These are phyloP conservation scores for Durusdinium trenchii DNA, from an alignment of 73 alveolate species.

Conservation along the genomic window DNA sequence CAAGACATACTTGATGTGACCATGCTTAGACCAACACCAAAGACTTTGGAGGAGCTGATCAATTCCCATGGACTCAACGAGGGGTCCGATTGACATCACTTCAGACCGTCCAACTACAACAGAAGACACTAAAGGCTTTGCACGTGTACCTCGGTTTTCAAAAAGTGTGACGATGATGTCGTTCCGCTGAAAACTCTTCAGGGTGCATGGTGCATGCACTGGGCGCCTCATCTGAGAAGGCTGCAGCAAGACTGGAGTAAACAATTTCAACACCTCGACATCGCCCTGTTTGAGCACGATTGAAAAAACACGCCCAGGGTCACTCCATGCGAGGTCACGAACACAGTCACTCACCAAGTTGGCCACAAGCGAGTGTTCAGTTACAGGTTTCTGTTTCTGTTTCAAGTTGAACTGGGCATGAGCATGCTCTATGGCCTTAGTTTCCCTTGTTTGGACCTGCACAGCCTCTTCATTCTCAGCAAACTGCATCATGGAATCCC, in stretches of 20 bases:
- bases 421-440: background rate
- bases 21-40: background rate
- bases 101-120: background rate
- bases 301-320: background rate
- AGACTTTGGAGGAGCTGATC: background rate
- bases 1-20: background rate
- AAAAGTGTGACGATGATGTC: background rate
- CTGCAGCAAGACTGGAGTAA: background rate
- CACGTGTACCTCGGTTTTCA: conserved; percentile 3
- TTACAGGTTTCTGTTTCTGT: background rate
- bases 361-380: background rate
- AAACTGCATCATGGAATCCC: background rate
- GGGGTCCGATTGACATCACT: background rate
- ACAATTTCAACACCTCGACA: background rate
- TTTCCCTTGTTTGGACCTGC: background rate
- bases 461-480: background rate
- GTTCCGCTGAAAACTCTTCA: background rate
- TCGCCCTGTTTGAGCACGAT: background rate
- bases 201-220: background rate
- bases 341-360: background rate
- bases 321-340: background rate
- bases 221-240: background rate
- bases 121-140: background rate
- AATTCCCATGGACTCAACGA: background rate
- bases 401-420: background rate